Evolutionary conservation across 1,284 basidiomycete genomes (phyloP).

Genomic region (Moniliophthora roreri): DNA sequence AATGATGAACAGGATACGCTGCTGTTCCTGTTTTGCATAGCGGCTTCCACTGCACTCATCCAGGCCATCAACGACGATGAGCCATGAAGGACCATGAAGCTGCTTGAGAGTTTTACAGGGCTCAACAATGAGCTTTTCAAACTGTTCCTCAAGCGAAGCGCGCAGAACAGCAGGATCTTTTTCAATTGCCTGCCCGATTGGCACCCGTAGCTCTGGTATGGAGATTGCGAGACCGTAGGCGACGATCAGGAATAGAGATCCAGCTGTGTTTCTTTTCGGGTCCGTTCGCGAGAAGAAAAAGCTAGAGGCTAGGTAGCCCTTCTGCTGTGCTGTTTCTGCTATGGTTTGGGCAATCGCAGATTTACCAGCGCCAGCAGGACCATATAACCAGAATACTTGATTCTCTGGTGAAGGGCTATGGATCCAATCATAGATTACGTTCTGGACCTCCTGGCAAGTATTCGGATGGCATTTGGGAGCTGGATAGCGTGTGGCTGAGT

Average conservation of each 20-base stretch:
- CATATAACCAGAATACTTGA: constrained; percentile 18
- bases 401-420: background rate
- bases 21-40: background rate
- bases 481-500: background rate
- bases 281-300: constrained; percentile 18
- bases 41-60: background rate
- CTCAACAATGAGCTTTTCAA: constrained; percentile 3
- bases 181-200: background rate
- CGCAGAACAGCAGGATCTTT: background rate
- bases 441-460: constrained; percentile 15
- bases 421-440: constrained; percentile 14
- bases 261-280: constrained; percentile 1
- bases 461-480: constrained; percentile 11
- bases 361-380: constrained; percentile 19
- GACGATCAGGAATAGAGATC: constrained; percentile 2
- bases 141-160: constrained; percentile 5
- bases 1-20: background rate
- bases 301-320: constrained; percentile 11
- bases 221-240: background rate
- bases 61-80: constrained; percentile 6
- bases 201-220: background rate
- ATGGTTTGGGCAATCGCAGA: constrained; percentile 20
- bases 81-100: background rate
- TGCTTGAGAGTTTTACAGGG: background rate
- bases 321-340: constrained; percentile 9